A percentile compares a stretch with the other conserved stretches of the same genome.
phyloP scores from a whole-genome alignment of 1,139 yeast species.

The Geotrichum europaeum region DNA sequence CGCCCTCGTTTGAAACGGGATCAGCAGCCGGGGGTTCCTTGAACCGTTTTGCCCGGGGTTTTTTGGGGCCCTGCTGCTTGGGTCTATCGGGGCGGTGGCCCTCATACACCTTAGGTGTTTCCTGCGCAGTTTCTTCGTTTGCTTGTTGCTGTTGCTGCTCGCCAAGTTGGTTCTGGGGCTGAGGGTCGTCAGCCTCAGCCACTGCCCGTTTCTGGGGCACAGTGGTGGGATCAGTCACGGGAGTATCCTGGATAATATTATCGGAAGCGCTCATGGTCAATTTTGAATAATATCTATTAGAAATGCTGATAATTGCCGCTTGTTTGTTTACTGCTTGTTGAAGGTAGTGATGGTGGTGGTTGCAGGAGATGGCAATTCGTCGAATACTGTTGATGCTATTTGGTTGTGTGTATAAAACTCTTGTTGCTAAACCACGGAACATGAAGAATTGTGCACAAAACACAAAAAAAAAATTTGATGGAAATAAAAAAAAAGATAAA shows the following conservation, averaged over 20 bases:
- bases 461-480: neutral
- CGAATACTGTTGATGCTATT: neutral
- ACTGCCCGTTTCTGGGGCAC: neutral
- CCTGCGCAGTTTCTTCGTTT: neutral
- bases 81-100: constrained; percentile 6
- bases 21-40: constrained; percentile 56
- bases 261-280: neutral
- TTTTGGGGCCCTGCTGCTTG: constrained; percentile 21
- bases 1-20: constrained; percentile 76
- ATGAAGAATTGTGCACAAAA: neutral
- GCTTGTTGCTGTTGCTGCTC: neutral
- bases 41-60: constrained; percentile 43
- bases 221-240: neutral
- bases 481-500: neutral
- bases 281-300: neutral
- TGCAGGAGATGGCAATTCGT: neutral
- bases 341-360: neutral
- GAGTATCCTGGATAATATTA: neutral
- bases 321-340: neutral
- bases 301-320: neutral
- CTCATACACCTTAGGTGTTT: neutral
- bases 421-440: neutral
- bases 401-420: neutral
- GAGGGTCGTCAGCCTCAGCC: neutral
- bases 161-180: neutral